phyloP scores from a whole-genome alignment of 768 basidiomycete species.

The Wakefieldia striispora region DNA sequence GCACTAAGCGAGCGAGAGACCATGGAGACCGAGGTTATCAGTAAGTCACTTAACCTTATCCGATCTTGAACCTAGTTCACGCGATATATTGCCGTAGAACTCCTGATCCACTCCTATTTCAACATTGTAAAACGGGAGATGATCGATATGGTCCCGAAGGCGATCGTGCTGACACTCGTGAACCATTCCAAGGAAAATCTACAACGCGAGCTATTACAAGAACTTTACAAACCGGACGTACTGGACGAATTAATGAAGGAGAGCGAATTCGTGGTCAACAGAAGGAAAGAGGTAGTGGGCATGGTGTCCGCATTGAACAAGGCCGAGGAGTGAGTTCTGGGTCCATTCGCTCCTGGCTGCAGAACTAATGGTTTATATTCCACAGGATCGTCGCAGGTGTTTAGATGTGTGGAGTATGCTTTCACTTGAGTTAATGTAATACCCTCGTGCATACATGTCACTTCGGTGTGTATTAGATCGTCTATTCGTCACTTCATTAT shows the following conservation, averaged over 20 bases:
- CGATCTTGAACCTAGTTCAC: background rate
- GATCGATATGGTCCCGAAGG: slow-evolving; percentile 99
- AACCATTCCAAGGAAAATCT: slow-evolving; percentile 92
- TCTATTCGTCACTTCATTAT: slow-evolving; percentile 8
- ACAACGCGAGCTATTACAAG: slow-evolving; percentile 90
- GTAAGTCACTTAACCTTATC: slow-evolving; percentile 47
- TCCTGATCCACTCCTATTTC: slow-evolving; percentile 95
- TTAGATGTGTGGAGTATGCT: slow-evolving; percentile 26
- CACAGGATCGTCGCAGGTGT: slow-evolving; percentile 65
- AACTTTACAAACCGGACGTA: slow-evolving; percentile 96
- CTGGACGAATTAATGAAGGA: slow-evolving; percentile 94
- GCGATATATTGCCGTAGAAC: slow-evolving; percentile 48
- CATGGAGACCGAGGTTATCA: slow-evolving; percentile 99
- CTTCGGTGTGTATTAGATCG: slow-evolving; percentile 18
- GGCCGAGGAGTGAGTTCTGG: slow-evolving; percentile 88
- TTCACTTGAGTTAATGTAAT: slow-evolving; percentile 25
- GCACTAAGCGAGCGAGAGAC: slow-evolving; percentile 92
- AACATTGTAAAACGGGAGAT: slow-evolving; percentile 99
- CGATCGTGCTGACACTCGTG: slow-evolving; percentile 88
- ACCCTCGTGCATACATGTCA: slow-evolving; percentile 28
- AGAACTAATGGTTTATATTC: slow-evolving; percentile 10
- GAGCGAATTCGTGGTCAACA: slow-evolving; percentile 83
- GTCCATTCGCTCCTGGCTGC: background rate
- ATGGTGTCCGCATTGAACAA: slow-evolving; percentile 96
- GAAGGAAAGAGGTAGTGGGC: slow-evolving; percentile 90